Evolutionary conservation across 768 basidiomycete species (phyloP).

Genomic region (Vararia minispora): DNA sequence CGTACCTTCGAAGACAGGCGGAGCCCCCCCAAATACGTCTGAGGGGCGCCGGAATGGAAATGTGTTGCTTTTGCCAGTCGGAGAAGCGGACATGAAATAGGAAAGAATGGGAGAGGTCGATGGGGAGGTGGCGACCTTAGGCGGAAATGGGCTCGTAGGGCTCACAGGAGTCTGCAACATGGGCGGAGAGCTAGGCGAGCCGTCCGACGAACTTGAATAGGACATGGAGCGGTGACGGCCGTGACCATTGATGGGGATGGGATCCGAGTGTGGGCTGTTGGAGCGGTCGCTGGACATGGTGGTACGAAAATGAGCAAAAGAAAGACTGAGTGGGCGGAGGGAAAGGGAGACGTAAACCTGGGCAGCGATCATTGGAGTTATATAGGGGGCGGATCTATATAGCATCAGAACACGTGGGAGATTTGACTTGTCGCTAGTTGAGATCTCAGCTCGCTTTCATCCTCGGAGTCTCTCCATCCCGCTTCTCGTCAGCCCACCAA

Average conservation of each 20-base stretch:
- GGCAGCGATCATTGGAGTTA: too few species aligned
- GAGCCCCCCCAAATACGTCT: slow-evolving; percentile 2
- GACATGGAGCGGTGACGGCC: slow-evolving; percentile 11
- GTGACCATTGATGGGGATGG: slow-evolving; percentile 10
- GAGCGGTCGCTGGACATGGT: slow-evolving; percentile 9
- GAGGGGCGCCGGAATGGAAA: slow-evolving; percentile 9
- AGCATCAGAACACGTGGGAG: too few species aligned
- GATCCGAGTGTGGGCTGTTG: slow-evolving; percentile 1
- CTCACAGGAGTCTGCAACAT: slow-evolving; percentile 10
- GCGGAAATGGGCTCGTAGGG: slow-evolving; percentile 1
- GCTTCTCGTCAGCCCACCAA: too few species aligned
- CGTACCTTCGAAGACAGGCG: slow-evolving; percentile 14
- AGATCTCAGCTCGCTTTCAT: too few species aligned
- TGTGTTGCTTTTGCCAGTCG: slow-evolving; percentile 4
- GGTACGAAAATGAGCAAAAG: too few species aligned
- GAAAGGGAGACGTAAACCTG: too few species aligned
- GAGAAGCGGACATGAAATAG: slow-evolving; percentile 11
- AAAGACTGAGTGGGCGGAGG: too few species aligned
- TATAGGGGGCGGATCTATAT: too few species aligned
- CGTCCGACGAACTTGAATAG: slow-evolving; percentile 7
- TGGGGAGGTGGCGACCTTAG: slow-evolving; percentile 11
- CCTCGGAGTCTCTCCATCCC: too few species aligned
- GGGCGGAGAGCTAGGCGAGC: slow-evolving; percentile 7
- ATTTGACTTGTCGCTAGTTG: too few species aligned
- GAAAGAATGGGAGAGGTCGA: slow-evolving; percentile 11